A percentile compares a stretch with the other conserved stretches of the same genome.
Evolutionary conservation across 2,329 filamentous ascomycete genomes (phyloP).

Genomic region (Dryadomyces sulphureus): DNA sequence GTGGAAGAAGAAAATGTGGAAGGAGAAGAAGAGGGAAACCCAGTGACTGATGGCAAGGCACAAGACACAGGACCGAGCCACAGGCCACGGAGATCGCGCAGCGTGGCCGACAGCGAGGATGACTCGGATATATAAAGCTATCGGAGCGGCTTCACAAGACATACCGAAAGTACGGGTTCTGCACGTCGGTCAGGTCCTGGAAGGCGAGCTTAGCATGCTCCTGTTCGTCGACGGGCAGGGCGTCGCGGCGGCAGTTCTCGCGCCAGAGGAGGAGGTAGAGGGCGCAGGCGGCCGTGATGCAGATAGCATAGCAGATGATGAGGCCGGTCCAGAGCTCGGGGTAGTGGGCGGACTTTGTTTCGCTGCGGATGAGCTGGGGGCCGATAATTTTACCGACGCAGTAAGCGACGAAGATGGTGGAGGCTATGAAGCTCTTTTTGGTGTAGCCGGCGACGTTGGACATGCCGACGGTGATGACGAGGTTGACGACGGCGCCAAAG

Average conservation of each 20-base stretch:
- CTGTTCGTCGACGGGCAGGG: slow-evolving; percentile 35
- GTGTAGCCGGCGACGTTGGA: slow-evolving; percentile 62
- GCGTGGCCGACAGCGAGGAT: slow-evolving; percentile 11
- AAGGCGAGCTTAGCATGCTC: slow-evolving; percentile 53
- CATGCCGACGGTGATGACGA: slow-evolving; percentile 36
- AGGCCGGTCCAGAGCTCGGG: slow-evolving; percentile 56
- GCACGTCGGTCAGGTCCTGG: slow-evolving; percentile 51
- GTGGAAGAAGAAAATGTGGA: not conserved
- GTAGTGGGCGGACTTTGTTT: slow-evolving; percentile 52
- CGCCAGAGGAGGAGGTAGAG: slow-evolving; percentile 43
- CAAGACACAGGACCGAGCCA: not conserved
- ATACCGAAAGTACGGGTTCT: slow-evolving; percentile 27
- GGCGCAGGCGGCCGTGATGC: slow-evolving; percentile 38
- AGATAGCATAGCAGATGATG: slow-evolving; percentile 53
- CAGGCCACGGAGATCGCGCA: slow-evolving; percentile 1
- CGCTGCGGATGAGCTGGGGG: slow-evolving; percentile 53
- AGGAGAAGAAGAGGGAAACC: not conserved
- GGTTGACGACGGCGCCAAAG: slow-evolving; percentile 55
- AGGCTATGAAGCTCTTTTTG: slow-evolving; percentile 65
- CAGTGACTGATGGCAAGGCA: not conserved
- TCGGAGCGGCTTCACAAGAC: not conserved
- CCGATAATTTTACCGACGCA: slow-evolving; percentile 65
- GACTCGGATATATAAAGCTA: slow-evolving; percentile 7
- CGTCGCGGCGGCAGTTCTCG: slow-evolving; percentile 41
- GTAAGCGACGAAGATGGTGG: slow-evolving; percentile 60